Evolutionary conservation across 306 rosid species (phyloP), one percentile per base, ranked within the genome.

Genomic region (Dalbergia cochinchinensis): DNA sequence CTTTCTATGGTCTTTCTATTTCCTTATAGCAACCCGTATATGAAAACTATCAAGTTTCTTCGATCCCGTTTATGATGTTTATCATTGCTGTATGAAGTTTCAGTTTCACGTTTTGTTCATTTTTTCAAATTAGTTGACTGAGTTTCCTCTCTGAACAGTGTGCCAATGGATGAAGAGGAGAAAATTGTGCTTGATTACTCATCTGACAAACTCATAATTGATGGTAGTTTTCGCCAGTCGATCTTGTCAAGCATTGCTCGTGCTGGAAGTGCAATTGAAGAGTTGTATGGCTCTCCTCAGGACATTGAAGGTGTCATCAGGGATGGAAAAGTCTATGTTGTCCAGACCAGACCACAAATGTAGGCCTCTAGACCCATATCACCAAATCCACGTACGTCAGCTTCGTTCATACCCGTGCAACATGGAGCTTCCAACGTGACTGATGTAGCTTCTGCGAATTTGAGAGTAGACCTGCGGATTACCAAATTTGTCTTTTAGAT

Each of bases 321-420:
- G 83, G 98, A 93, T 65, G 98, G 94, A 16, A 87, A 95, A 88
- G 78, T 95, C 80, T 93, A 86, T 53, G 97, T 95, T 58, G 98
- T 93, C 85, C 98, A 95, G 83, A 95, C 99, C 82, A 90, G 99
- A 78, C 98, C 98, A 70, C 99, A 95, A 81, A 87, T 95, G 97
- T 95, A 86, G 92, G 84, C 76, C 60, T 19, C 44, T 47, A 19
- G 7, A 70, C 55, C 71, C 37, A 22, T 44, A 26, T 67, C 65
- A 35, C 66, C 55, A 7, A 59, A 48, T 53, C 65, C 63, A 37
- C 48, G 77, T 53, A 57, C 59, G 66, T 77, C 79, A 70, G 63
- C 62, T 57, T 63, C 16, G 41, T 57, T 69, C 73, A 58, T 66
- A 48, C 54, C 31, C 61, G 16, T 57, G 22, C 79, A 65, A 51